phyloP scores from a whole-genome alignment of 2,329 filamentous ascomycete species.

The Cercospora canescens region DNA sequence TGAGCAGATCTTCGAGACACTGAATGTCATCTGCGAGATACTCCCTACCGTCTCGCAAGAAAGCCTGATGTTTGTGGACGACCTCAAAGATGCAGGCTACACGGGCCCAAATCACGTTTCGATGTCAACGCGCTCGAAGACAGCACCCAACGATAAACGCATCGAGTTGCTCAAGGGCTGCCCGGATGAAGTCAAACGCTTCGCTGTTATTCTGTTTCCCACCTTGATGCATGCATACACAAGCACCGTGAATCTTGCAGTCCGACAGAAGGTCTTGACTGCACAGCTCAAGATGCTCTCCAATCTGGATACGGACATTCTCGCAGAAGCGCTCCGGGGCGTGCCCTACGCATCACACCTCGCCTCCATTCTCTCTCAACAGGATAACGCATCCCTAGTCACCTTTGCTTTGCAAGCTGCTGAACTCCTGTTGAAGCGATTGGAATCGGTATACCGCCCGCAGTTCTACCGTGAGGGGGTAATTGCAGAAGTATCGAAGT shows the following conservation, averaged over 20 bases:
- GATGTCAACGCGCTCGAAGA: slow-evolving; percentile 48
- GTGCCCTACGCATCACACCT: slow-evolving; percentile 96
- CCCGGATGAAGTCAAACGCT: slow-evolving; percentile 83
- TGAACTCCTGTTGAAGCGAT: slow-evolving; percentile 78
- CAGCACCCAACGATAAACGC: slow-evolving; percentile 73
- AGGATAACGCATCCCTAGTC: slow-evolving; percentile 86
- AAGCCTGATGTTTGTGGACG: slow-evolving; percentile 53
- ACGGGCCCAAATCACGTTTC: slow-evolving; percentile 48
- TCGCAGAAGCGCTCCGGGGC: slow-evolving; percentile 79
- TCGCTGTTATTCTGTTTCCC: slow-evolving; percentile 88
- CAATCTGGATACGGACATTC: slow-evolving; percentile 81
- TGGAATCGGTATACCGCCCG: slow-evolving; percentile 87
- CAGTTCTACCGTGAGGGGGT: slow-evolving; percentile 98
- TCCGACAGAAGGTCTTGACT: slow-evolving; percentile 90
- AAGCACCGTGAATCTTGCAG: slow-evolving; percentile 92
- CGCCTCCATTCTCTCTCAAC: slow-evolving; percentile 90
- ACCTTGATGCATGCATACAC: slow-evolving; percentile 96
- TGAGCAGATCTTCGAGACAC: slow-evolving; percentile 94
- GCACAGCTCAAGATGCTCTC: slow-evolving; percentile 99
- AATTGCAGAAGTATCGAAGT: slow-evolving; percentile 82
- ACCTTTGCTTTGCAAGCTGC: slow-evolving; percentile 86
- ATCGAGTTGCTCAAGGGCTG: slow-evolving; percentile 80
- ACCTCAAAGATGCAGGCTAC: slow-evolving; percentile 50
- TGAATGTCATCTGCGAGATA: slow-evolving; percentile 96
- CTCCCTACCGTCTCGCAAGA: slow-evolving; percentile 71